A percentile compares a stretch with the other conserved stretches of the same genome.
phyloP scores from a whole-genome alignment of 345 rosid species.

The Arabis alpina region DNA sequence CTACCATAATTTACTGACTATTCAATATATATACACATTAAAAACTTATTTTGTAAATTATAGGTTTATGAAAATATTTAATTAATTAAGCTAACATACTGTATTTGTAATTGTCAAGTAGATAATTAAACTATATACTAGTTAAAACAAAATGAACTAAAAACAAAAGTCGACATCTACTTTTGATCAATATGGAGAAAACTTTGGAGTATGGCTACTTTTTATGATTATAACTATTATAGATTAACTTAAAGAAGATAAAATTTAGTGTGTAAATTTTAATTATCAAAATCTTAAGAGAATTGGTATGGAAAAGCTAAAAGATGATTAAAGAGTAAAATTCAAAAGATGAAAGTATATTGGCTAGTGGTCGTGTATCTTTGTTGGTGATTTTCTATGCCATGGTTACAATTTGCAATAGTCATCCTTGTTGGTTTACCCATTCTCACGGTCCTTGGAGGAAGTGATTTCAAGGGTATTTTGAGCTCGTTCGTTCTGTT shows the following conservation, averaged over 20 bases:
- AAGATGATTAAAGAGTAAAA: not conserved
- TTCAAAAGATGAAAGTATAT: not conserved
- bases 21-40: constrained; percentile 7
- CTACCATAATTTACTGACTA: constrained; percentile 20
- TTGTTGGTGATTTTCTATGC: too few species aligned
- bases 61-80: constrained; percentile 7
- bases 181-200: too few species aligned
- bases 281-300: not conserved
- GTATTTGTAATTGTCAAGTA: not conserved
- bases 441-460: too few species aligned
- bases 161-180: too few species aligned
- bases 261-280: not conserved
- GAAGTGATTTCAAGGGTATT: too few species aligned
- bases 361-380: too few species aligned
- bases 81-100: not conserved
- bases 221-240: not conserved
- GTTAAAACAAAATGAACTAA: too few species aligned
- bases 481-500: too few species aligned
- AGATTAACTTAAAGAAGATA: not conserved
- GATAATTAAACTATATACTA: not conserved
- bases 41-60: not conserved
- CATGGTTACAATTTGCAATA: too few species aligned
- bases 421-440: too few species aligned
- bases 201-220: not conserved
- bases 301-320: not conserved